Percentiles rank a stretch among this genome's conserved stretches.
Conservation (phyloP, 2,329 filamentous ascomycete genomes). For the Cordyceps javanica region DNA sequence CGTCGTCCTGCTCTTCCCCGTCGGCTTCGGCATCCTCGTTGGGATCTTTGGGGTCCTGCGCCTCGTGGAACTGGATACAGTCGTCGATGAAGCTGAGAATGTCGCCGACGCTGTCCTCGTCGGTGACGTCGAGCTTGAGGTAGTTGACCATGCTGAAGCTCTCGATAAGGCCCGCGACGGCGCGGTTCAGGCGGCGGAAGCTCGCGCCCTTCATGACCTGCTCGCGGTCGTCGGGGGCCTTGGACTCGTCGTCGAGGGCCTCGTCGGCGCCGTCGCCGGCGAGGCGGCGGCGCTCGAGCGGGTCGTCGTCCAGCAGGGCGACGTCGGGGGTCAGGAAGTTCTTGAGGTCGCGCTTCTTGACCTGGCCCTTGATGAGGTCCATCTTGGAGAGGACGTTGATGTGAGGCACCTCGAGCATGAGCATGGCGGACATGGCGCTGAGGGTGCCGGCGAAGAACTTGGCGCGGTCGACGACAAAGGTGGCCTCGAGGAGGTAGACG, state of each 20-base stretch:
- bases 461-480: slow-evolving; percentile 89
- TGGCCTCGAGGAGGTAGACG: slow-evolving; percentile 89
- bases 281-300: slow-evolving; percentile 43
- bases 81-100: slow-evolving; percentile 92
- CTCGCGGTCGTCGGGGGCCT: slow-evolving; percentile 58
- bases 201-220: slow-evolving; percentile 74
- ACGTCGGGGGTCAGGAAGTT: slow-evolving; percentile 85
- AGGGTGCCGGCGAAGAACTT: slow-evolving; percentile 97
- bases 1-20: slow-evolving; percentile 33
- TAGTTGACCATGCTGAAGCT: slow-evolving; percentile 98
- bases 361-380: slow-evolving; percentile 88
- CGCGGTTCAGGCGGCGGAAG: slow-evolving; percentile 77
- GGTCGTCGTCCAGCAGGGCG: slow-evolving; percentile 74
- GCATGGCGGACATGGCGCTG: slow-evolving; percentile 97
- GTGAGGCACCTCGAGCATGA: slow-evolving; percentile 95
- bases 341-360: slow-evolving; percentile 82
- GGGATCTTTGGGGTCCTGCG: slow-evolving; percentile 83
- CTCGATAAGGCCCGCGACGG: slow-evolving; percentile 87
- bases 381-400: slow-evolving; percentile 97
- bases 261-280: slow-evolving; percentile 25
- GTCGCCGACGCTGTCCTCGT: slow-evolving; percentile 82
- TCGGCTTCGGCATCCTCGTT: slow-evolving; percentile 48
- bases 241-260: slow-evolving; percentile 45
- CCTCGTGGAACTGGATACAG: slow-evolving; percentile 87
- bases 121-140: slow-evolving; percentile 78